Evolutionary conservation across 352 stramenopile genomes (phyloP).

Genomic region (Pythium aphanidermatum): DNA sequence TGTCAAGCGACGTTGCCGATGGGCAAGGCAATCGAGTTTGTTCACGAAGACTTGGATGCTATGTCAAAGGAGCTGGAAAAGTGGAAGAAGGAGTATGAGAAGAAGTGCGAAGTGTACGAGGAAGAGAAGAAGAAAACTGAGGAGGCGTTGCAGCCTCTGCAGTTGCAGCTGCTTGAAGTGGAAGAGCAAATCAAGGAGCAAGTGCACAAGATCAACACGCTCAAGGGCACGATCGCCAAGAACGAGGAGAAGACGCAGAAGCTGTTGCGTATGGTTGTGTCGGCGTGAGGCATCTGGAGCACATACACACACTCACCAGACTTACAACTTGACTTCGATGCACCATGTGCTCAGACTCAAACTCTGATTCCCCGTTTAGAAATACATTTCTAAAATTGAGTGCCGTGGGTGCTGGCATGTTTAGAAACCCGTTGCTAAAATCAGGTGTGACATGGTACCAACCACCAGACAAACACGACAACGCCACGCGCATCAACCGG

Average conservation of each 20-base stretch:
- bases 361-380: too few species aligned
- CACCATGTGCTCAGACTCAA: too few species aligned
- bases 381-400: too few species aligned
- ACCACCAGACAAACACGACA: too few species aligned
- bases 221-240: constrained; percentile 90
- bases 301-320: too few species aligned
- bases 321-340: too few species aligned
- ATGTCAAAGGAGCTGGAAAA: constrained; percentile 92
- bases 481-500: too few species aligned
- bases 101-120: constrained; percentile 70
- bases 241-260: constrained; percentile 91
- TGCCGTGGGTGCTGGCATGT: too few species aligned
- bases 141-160: constrained; percentile 76
- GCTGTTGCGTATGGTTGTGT: constrained; percentile 86
- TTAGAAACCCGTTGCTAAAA: too few species aligned
- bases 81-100: constrained; percentile 84
- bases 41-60: constrained; percentile 91
- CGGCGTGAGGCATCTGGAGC: constrained; percentile 28
- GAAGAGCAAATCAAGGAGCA: constrained; percentile 90
- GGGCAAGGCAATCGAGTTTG: constrained; percentile 91
- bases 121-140: constrained; percentile 84
- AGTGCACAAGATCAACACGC: constrained; percentile 86
- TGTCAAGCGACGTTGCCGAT: constrained; percentile 90
- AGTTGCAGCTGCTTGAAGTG: constrained; percentile 80
- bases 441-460: too few species aligned